These are phyloP conservation scores for Saccharomycopsis sp. DNA, from an alignment of 805 yeast species.

Conservation along the genomic window DNA sequence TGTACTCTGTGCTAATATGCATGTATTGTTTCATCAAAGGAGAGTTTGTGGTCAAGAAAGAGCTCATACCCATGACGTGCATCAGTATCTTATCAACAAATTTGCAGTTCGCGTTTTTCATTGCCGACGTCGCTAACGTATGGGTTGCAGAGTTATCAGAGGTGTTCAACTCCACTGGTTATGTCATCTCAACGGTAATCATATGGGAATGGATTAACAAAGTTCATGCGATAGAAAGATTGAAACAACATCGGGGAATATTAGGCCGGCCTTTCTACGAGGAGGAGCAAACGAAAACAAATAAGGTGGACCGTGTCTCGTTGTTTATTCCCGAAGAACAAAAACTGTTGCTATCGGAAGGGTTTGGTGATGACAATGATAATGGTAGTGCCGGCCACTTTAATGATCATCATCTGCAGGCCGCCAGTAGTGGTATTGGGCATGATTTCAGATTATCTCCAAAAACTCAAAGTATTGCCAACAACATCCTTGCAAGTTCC, in stretches of 20 bases:
- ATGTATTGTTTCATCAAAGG: conserved; percentile 49
- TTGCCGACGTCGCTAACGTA: conserved; percentile 67
- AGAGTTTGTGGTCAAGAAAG: conserved; percentile 41
- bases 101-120: conserved; percentile 60
- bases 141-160: conserved; percentile 75
- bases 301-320: conserved; percentile 18
- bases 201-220: conserved; percentile 87
- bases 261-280: conserved; percentile 71
- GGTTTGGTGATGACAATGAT: conserved; percentile 8
- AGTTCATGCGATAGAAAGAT: conserved; percentile 48
- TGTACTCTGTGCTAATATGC: conserved; percentile 58
- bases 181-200: conserved; percentile 60
- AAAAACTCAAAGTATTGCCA: conserved; percentile 19
- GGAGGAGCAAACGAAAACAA: conserved; percentile 40
- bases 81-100: conserved; percentile 50
- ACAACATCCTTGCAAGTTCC: conserved; percentile 3
- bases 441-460: background rate
- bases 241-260: conserved; percentile 61
- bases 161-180: conserved; percentile 65
- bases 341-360: background rate
- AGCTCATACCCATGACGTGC: conserved; percentile 48
- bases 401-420: conserved; percentile 6
- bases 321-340: conserved; percentile 16
- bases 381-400: conserved; percentile 16
- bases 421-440: conserved; percentile 1